Evolutionary conservation across 108 stramenopile genomes (phyloP).

Genomic region (Discostella stelligeroides): DNA sequence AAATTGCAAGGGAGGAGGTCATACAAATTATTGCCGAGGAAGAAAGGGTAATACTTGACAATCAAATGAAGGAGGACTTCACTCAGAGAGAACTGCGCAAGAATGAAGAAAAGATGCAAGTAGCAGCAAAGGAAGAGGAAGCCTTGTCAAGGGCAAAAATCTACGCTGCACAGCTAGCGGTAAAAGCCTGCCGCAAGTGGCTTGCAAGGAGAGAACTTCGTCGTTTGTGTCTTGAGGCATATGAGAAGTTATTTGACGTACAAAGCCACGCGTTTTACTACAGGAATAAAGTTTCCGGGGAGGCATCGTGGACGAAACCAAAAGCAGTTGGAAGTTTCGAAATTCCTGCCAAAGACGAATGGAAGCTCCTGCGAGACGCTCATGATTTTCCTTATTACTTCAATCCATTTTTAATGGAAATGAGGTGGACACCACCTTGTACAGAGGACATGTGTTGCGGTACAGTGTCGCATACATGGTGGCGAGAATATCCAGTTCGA

Average conservation of each 20-base stretch:
- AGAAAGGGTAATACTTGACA: constrained; percentile 21
- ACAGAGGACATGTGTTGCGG: constrained; percentile 28
- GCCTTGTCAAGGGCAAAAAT: constrained; percentile 21
- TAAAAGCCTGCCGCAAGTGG: constrained; percentile 37
- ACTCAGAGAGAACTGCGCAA: constrained; percentile 23
- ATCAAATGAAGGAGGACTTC: constrained; percentile 33
- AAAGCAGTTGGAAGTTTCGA: constrained; percentile 43
- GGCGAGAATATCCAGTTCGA: constrained; percentile 32
- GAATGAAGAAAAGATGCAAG: constrained; percentile 12
- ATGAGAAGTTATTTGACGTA: constrained; percentile 36
- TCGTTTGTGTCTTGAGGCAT: constrained; percentile 28
- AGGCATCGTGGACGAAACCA: constrained; percentile 36
- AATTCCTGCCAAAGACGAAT: constrained; percentile 43
- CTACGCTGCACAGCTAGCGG: constrained; percentile 22
- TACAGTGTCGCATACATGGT: constrained; percentile 27
- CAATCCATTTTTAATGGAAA: constrained; percentile 33
- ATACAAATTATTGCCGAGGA: constrained; percentile 35
- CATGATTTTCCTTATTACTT: constrained; percentile 47
- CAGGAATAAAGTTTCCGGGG: constrained; percentile 19
- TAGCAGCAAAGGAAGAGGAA: constrained; percentile 11
- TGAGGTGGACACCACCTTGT: constrained; percentile 36
- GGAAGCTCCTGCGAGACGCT: constrained; percentile 38
- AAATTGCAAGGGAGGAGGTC: constrained; percentile 37
- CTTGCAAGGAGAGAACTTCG: constrained; percentile 35
- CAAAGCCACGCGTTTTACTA: constrained; percentile 38